These are phyloP conservation scores for Articulospora tetracladia DNA, from an alignment of 495 filamentous ascomycete species.

Conservation along the genomic window DNA sequence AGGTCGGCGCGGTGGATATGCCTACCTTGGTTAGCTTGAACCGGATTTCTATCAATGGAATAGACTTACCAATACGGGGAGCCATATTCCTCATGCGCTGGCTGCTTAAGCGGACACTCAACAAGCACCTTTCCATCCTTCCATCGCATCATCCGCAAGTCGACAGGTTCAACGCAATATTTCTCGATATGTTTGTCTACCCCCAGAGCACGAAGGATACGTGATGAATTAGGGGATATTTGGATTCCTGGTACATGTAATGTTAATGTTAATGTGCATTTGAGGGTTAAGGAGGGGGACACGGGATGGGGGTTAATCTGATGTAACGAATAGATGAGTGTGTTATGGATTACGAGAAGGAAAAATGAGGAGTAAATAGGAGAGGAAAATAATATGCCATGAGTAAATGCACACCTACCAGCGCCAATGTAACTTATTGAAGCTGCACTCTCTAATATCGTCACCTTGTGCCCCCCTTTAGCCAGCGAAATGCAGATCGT, in stretches of 20 bases:
- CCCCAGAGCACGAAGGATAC: constrained; percentile 42
- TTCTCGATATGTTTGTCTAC: constrained; percentile 31
- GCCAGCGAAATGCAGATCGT: constrained; percentile 58
- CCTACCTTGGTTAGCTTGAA: constrained; percentile 8
- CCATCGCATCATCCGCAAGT: constrained; percentile 38
- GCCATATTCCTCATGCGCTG: constrained; percentile 40
- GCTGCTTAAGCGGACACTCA: constrained; percentile 36
- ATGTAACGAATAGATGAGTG: not conserved
- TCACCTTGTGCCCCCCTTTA: constrained; percentile 55
- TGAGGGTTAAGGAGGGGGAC: constrained; percentile 24
- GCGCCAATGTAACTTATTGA: constrained; percentile 18
- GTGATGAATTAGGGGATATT: constrained; percentile 50
- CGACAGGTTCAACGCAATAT: constrained; percentile 33
- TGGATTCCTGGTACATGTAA: constrained; percentile 44
- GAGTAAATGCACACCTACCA: too few relatives aligned
- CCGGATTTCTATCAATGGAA: not conserved
- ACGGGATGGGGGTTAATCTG: not conserved
- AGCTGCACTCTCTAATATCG: constrained; percentile 58
- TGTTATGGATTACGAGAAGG: not conserved
- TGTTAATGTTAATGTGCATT: not conserved
- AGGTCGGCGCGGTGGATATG: constrained; percentile 58
- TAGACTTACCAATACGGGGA: constrained; percentile 27
- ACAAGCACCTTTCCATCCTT: constrained; percentile 35
- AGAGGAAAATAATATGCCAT: too few relatives aligned
- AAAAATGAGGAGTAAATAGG: not conserved